Evolutionary conservation across 1,284 basidiomycete species (phyloP), one percentile per base, ranked within the genome.

Genomic region (Baeospora myosura): DNA sequence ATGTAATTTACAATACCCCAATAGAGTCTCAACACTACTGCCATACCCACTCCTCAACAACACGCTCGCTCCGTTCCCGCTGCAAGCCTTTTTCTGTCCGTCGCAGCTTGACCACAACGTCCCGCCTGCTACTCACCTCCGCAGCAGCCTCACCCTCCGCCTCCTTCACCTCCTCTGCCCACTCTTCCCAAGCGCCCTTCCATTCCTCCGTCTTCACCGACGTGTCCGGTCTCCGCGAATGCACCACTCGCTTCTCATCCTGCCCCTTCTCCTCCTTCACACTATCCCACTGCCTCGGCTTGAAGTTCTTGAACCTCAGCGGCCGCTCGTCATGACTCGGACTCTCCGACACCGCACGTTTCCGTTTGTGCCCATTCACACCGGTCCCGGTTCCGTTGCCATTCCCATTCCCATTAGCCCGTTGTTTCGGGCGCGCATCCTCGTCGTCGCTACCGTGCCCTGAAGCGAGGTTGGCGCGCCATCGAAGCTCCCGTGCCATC

Each of bases 401-500:
- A 35, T 49, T 51, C n/a, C n/a, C n/a, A 41, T 38, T 38, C 60
- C 57, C 49, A 52, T 57, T 42, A 46, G 38, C 47, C 42, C 44
- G 50, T 58, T 59, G 33, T 63, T 64, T 46, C 58, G 54, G 28
- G 46, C 53, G 2, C 57, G 55, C 36, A 5, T 65, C 66, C 47
- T 89, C 88, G 40, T 81, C 82, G 41, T 88, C 88, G 51, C 84
- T 84, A 11, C 67, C 58, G 40, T 77, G 68, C 5, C 85, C 86
- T 2, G 72, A 61, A 4, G 84, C 82, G 35, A 77, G 60, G 47
- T 78, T 70, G 16, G 82, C 73, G 39, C 88, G 72, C 88, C 88
- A 91, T 32, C 85, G 70, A 34, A 95, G 64, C 56, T 95, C 91
- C 48, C 88, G 68, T 5, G 88, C 87, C 40, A 92, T 58, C 1